Evolutionary conservation across 352 stramenopile species (phyloP), one percentile per base, ranked within the genome.

Genomic region (Paralagenidium karlingii): DNA sequence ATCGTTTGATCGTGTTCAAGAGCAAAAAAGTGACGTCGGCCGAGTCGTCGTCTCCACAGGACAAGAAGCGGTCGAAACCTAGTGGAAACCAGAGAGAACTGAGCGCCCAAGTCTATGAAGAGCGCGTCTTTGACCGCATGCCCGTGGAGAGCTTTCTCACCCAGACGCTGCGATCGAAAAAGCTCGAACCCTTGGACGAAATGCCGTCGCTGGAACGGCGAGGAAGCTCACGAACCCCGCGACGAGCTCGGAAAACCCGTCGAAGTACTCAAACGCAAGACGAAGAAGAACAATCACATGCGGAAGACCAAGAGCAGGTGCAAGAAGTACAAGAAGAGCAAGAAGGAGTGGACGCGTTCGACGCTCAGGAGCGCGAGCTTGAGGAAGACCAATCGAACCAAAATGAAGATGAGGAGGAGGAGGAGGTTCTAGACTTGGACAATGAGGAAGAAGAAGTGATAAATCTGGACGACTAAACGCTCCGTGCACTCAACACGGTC

Each of bases 1-100:
- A 88, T 37, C 71, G 77, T 1, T 37, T 87, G 36, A 58, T 88
- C 39, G 44, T 85, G 5, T 91, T 91, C 47, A 62, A 60, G 28
- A 70, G 62, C 4, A 12, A 5, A 31, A n/a, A n/a, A n/a, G n/a
- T n/a, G n/a, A n/a, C n/a, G n/a, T n/a, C n/a, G n/a, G n/a, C n/a
- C n/a, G n/a, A n/a, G n/a, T n/a, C n/a, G n/a, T n/a, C n/a, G n/a
- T n/a, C n/a, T 16, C 34, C 46, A 6, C 40, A 55, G 15, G 34
- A 26, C 20, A 55, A 46, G 8, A 53, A 51, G 46, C 60, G 0
- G 68, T 62, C 10, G 80, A 70, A 43, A 68, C 68, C 1, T 83
- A 64, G 30, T 66, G 63, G 42, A 76, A 58, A n/a, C n/a, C n/a
- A n/a, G n/a, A n/a, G n/a, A n/a, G n/a, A n/a, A n/a, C n/a, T n/a